Percentiles rank a stretch among this genome's conserved stretches.
These are phyloP conservation scores for Backusella parvicylindrica DNA, from an alignment of 192 early-diverging fungal genomes.

Conservation along the genomic window DNA sequence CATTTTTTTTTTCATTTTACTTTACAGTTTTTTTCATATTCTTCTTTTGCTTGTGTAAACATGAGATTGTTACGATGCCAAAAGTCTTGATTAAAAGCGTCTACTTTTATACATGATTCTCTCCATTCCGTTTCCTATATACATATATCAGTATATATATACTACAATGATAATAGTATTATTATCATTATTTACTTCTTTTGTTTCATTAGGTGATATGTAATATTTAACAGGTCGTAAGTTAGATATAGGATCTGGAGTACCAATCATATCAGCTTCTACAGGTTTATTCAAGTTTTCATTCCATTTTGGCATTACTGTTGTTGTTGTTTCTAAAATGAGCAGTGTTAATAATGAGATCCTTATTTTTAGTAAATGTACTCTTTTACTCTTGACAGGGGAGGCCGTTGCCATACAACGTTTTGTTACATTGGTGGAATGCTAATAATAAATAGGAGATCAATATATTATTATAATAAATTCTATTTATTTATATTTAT, in stretches of 20 bases:
- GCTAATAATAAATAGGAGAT: background rate
- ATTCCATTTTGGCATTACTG: background rate
- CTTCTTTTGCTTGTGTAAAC: conserved; percentile 48
- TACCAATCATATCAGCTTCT: conserved; percentile 40
- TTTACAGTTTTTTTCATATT: conserved; percentile 48
- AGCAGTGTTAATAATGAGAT: background rate
- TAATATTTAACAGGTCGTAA: conserved; percentile 51
- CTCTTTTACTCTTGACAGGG: background rate
- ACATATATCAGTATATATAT: background rate
- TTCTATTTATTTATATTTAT: background rate
- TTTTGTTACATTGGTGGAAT: background rate
- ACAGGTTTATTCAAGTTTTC: conserved; percentile 23
- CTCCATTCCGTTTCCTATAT: conserved; percentile 43
- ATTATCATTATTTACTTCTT: conserved; percentile 27
- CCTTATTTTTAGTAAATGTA: no score
- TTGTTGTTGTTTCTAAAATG: background rate
- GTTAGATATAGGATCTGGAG: conserved; percentile 53
- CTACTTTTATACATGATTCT: conserved; percentile 40
- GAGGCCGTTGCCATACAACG: background rate
- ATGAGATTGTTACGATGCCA: conserved; percentile 53
- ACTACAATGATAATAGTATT: background rate
- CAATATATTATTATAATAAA: no score
- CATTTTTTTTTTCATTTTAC: background rate
- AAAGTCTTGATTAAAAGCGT: conserved; percentile 52
- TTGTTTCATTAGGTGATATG: conserved; percentile 40